Percentiles rank a stretch among this genome's conserved stretches.
Evolutionary conservation across 1,284 basidiomycete species (phyloP).

Genomic region (Leccinum fallax): DNA sequence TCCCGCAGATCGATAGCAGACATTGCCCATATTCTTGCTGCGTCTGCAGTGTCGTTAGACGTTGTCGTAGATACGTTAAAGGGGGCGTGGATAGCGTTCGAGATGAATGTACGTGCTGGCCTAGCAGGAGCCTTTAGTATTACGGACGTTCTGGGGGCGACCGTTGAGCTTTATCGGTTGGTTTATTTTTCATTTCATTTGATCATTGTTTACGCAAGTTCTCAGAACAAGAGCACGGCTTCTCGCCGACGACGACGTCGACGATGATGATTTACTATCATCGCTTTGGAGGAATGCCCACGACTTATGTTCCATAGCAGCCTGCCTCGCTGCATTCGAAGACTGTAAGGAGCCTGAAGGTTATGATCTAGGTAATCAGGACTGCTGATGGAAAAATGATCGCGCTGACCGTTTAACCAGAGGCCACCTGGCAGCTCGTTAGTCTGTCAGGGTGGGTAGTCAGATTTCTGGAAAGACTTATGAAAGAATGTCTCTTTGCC

Average conservation of each 20-base stretch:
- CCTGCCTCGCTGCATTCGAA: slow-evolving; percentile 63
- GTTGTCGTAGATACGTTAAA: slow-evolving; percentile 47
- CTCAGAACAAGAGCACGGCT: slow-evolving; percentile 41
- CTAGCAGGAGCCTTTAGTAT: slow-evolving; percentile 35
- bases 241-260: slow-evolving; percentile 19
- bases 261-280: slow-evolving; percentile 41
- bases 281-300: slow-evolving; percentile 57
- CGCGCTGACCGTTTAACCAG: slow-evolving; percentile 38
- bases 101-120: slow-evolving; percentile 39
- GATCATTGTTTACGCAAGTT: slow-evolving; percentile 6
- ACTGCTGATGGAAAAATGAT: slow-evolving; percentile 1
- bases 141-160: slow-evolving; percentile 53
- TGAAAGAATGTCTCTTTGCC: slow-evolving; percentile 63
- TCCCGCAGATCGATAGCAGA: slow-evolving; percentile 53
- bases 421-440: slow-evolving; percentile 69
- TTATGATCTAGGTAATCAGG: slow-evolving; percentile 59
- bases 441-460: slow-evolving; percentile 61
- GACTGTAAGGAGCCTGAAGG: slow-evolving; percentile 60
- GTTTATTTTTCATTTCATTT: slow-evolving; percentile 16
- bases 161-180: slow-evolving; percentile 60
- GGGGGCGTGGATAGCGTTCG: slow-evolving; percentile 45
- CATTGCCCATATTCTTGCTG: slow-evolving; percentile 52
- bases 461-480: slow-evolving; percentile 58
- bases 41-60: slow-evolving; percentile 41
- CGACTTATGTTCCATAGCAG: slow-evolving; percentile 62